phyloP scores from a whole-genome alignment of 139 green algal genomes.

The Tetraselmis chui region DNA sequence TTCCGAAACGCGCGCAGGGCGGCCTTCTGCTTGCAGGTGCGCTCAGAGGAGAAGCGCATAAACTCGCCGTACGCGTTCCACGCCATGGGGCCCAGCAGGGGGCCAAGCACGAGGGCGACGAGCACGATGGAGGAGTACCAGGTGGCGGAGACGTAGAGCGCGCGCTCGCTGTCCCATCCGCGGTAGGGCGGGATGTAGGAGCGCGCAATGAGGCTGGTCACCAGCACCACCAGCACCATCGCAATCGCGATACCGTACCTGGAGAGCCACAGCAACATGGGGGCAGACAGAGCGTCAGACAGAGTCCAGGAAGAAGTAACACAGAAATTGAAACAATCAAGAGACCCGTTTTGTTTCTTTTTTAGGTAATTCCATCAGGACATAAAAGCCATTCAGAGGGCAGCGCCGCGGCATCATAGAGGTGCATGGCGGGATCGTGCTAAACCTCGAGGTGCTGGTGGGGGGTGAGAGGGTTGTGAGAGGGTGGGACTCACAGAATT shows the following conservation, averaged over 20 bases:
- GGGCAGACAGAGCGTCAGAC: too few species aligned
- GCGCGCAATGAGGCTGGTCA: neutral
- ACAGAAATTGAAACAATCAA: too few species aligned
- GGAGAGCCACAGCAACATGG: too few species aligned
- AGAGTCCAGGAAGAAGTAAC: too few species aligned
- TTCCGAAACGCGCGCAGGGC: neutral
- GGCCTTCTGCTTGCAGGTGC: neutral
- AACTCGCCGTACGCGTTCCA: neutral
- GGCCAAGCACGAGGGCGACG: neutral
- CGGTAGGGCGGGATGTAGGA: neutral
- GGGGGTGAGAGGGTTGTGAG: too few species aligned
- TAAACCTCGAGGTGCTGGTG: too few species aligned
- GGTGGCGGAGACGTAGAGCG: neutral
- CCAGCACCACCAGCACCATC: neutral
- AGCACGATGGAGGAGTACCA: neutral
- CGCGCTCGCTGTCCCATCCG: neutral
- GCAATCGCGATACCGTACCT: neutral
- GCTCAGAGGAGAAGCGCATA: neutral
- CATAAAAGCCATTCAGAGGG: too few species aligned
- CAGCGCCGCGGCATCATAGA: too few species aligned
- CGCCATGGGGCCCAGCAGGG: neutral
- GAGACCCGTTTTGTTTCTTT: too few species aligned
- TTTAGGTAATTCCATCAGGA: too few species aligned
- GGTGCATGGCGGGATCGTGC: too few species aligned
- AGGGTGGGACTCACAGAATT: neutral